phyloP scores from a whole-genome alignment of 441 rosid species.

The Mallotus japonicus region DNA sequence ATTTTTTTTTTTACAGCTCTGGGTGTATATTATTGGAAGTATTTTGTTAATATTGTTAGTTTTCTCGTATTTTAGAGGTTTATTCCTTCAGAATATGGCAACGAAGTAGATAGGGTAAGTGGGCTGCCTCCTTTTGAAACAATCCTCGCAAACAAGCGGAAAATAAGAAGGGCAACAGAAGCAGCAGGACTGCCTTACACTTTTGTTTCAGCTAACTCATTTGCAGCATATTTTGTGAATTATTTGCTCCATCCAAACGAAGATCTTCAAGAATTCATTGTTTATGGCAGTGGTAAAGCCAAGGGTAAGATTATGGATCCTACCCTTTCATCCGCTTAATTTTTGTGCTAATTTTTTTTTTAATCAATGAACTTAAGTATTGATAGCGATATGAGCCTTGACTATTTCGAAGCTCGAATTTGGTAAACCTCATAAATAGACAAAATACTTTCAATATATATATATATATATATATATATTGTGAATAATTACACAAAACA shows the following conservation, averaged over 20 bases:
- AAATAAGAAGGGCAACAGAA: slow-evolving; percentile 39
- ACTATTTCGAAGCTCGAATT: too few species aligned
- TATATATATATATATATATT: too few species aligned
- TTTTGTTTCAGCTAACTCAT: slow-evolving; percentile 40
- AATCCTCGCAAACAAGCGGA: slow-evolving; percentile 34
- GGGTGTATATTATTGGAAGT: too few species aligned
- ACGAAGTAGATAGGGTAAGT: slow-evolving; percentile 36
- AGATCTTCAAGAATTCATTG: slow-evolving; percentile 14
- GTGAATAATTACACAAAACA: too few species aligned
- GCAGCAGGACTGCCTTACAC: slow-evolving; percentile 38
- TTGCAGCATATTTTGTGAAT: slow-evolving; percentile 36
- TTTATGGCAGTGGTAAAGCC: slow-evolving; percentile 32
- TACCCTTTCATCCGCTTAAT: too few species aligned
- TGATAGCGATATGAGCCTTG: too few species aligned
- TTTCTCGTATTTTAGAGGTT: slow-evolving; percentile 32
- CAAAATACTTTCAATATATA: too few species aligned
- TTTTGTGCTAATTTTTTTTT: too few species aligned
- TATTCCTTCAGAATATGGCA: slow-evolving; percentile 45
- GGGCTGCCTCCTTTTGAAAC: slow-evolving; percentile 42
- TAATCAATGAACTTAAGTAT: too few species aligned
- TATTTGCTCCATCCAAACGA: slow-evolving; percentile 33
- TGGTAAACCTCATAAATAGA: too few species aligned
- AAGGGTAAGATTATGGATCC: slow-evolving; percentile 16
- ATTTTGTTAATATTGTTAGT: background rate
- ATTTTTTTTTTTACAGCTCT: too few species aligned